Evolutionary conservation across 2,329 filamentous ascomycete species (phyloP).

Genomic region (Colletotrichum sp.): DNA sequence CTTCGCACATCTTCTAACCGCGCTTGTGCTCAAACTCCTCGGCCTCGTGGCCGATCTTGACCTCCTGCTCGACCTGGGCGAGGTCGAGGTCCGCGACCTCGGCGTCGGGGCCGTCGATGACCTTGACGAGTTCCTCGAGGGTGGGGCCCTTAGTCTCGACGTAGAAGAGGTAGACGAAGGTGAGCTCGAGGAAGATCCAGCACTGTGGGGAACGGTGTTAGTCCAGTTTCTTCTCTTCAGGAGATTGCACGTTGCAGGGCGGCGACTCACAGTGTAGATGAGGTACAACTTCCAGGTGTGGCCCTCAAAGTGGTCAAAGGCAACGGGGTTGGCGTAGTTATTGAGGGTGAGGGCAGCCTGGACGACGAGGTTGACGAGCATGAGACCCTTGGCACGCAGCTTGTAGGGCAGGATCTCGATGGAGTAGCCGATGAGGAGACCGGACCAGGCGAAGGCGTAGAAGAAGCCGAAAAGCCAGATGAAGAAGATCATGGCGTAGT

Average conservation of each 20-base stretch:
- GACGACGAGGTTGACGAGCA: slow-evolving; percentile 62
- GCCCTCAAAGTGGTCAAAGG: slow-evolving; percentile 50
- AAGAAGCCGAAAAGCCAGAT: slow-evolving; percentile 45
- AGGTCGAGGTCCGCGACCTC: slow-evolving; percentile 51
- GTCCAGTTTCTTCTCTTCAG: not conserved
- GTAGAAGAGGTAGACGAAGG: slow-evolving; percentile 60
- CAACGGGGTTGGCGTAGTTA: slow-evolving; percentile 58
- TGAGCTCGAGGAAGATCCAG: slow-evolving; percentile 61
- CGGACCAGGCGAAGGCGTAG: slow-evolving; percentile 63
- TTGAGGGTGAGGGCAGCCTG: slow-evolving; percentile 61
- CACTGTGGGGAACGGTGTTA: not conserved
- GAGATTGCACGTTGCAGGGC: too few relatives aligned
- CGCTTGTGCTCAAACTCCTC: slow-evolving; percentile 19
- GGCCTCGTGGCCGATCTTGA: slow-evolving; percentile 16
- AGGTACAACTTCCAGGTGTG: slow-evolving; percentile 61
- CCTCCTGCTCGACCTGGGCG: slow-evolving; percentile 49
- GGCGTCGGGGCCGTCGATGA: slow-evolving; percentile 68
- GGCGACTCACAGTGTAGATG: slow-evolving; percentile 55
- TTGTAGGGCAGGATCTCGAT: slow-evolving; percentile 58
- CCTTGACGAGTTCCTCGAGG: slow-evolving; percentile 70
- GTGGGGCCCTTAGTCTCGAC: slow-evolving; percentile 69
- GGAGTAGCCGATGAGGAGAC: slow-evolving; percentile 59
- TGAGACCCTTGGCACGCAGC: slow-evolving; percentile 56
- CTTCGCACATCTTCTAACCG: not conserved
- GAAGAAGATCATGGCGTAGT: slow-evolving; percentile 49